phyloP scores from a whole-genome alignment of 768 basidiomycete genomes.

The Rhodotorula toruloides region DNA sequence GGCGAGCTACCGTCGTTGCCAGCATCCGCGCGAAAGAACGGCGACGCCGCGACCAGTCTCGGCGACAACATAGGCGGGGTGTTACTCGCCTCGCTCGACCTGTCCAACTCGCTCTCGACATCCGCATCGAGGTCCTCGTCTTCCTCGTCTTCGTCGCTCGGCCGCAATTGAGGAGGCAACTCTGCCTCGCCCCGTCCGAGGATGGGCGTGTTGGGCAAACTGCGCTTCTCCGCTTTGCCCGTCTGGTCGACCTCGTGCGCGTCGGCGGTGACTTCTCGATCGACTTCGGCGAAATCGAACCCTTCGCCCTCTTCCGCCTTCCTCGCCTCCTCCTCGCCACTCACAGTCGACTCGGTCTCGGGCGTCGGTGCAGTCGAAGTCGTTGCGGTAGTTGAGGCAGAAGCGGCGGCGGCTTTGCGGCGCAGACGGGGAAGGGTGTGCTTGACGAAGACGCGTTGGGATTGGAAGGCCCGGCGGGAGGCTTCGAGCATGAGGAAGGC shows the following conservation, averaged over 20 bases:
- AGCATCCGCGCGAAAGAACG: no score
- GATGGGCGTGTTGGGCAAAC: slow-evolving; percentile 22
- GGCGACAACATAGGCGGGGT: neutral
- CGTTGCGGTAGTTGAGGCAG: neutral
- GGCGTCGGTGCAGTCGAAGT: neutral
- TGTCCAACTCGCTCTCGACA: neutral
- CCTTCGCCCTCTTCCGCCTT: no score
- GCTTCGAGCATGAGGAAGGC: slow-evolving; percentile 43
- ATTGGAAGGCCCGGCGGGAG: slow-evolving; percentile 41
- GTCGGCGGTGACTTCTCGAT: slow-evolving; percentile 27
- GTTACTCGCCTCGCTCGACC: neutral
- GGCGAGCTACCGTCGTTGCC: no score
- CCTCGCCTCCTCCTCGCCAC: no score
- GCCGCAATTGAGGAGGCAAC: neutral
- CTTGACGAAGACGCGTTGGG: slow-evolving; percentile 40
- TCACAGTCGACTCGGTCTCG: neutral
- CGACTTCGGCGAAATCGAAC: slow-evolving; percentile 33
- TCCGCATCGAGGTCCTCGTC: neutral
- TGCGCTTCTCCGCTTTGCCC: slow-evolving; percentile 27
- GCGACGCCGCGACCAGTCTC: neutral
- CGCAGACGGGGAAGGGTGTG: slow-evolving; percentile 32
- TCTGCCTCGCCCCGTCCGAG: neutral
- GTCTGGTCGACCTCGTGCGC: slow-evolving; percentile 34
- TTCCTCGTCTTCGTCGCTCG: neutral
- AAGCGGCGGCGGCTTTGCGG: neutral